Percentiles rank a stretch among this genome's conserved stretches.
These are phyloP conservation scores for Protomyces lactucae-debilis DNA, from an alignment of 1,139 yeast genomes.

Conservation along the genomic window DNA sequence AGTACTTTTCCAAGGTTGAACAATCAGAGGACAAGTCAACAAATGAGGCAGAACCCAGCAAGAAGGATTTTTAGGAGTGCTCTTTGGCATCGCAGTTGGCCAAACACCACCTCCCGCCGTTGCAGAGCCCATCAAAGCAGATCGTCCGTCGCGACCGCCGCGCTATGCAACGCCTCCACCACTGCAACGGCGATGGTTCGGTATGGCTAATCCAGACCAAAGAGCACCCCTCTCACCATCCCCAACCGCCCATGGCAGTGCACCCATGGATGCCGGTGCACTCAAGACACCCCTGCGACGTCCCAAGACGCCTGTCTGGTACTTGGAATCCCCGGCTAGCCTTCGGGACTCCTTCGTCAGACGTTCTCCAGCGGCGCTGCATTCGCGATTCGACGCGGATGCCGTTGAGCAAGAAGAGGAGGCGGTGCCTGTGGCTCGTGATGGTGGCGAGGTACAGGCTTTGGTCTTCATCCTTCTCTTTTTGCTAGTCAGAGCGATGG, in stretches of 20 bases:
- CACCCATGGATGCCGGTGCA: not conserved
- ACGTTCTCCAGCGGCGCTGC: not conserved
- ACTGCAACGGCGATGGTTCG: not conserved
- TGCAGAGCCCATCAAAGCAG: not conserved
- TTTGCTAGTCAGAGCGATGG: not conserved
- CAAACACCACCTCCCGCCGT: not conserved
- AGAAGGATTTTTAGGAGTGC: not conserved
- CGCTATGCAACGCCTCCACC: not conserved
- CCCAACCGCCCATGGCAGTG: not conserved
- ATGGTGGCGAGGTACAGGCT: not conserved
- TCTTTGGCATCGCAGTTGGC: not conserved
- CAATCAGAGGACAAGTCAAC: not conserved
- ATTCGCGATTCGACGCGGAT: not conserved
- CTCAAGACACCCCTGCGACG: not conserved
- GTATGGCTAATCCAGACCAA: not conserved
- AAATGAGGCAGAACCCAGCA: not conserved
- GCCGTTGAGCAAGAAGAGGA: not conserved
- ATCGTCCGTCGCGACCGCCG: not conserved
- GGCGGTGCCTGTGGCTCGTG: not conserved
- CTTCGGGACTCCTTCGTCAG: not conserved
- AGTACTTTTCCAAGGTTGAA: constrained; percentile 45
- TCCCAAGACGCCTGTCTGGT: not conserved
- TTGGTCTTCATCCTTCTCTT: not conserved
- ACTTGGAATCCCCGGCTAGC: not conserved
- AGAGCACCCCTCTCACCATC: not conserved